Conservation (phyloP, 192 early-diverging fungal species). For the Umbelopsis vinacea region DNA sequence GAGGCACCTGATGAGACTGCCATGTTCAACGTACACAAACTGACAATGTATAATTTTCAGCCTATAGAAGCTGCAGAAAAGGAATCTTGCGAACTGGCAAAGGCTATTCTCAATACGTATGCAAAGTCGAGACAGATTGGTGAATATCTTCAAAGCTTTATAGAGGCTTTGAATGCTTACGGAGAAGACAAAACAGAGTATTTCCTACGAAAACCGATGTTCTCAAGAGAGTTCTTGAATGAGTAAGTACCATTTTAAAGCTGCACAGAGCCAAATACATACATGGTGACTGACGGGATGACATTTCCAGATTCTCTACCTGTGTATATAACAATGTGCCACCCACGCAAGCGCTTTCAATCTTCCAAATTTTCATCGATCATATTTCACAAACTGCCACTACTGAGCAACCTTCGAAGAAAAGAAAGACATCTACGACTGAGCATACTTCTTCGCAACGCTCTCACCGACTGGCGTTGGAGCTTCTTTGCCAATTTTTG, state of each 20-base stretch:
- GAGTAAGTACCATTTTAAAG: constrained; percentile 18
- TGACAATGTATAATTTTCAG: neutral
- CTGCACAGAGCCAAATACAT: neutral
- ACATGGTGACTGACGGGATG: neutral
- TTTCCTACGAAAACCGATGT: constrained; percentile 28
- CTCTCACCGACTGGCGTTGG: neutral
- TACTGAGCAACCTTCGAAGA: neutral
- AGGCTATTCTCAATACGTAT: constrained; percentile 25
- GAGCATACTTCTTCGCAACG: no score
- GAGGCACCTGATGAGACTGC: neutral
- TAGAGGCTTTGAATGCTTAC: neutral
- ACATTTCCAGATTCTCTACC: constrained; percentile 27
- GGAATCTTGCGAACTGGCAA: constrained; percentile 19
- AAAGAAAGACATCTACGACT: neutral
- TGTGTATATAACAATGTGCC: constrained; percentile 31
- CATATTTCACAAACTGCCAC: neutral
- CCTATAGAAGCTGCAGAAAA: constrained; percentile 19
- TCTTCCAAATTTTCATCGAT: constrained; percentile 30
- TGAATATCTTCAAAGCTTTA: constrained; percentile 31
- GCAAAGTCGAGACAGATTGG: constrained; percentile 39
- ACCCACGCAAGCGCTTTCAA: constrained; percentile 24
- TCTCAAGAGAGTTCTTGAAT: constrained; percentile 26
- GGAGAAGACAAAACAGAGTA: constrained; percentile 19
- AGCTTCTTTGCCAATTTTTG: constrained; percentile 8
- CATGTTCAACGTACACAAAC: neutral